A percentile compares a stretch with the other conserved stretches of the same genome.
Conservation (phyloP, 805 yeast genomes). For the Yamadazyma laniorum region DNA sequence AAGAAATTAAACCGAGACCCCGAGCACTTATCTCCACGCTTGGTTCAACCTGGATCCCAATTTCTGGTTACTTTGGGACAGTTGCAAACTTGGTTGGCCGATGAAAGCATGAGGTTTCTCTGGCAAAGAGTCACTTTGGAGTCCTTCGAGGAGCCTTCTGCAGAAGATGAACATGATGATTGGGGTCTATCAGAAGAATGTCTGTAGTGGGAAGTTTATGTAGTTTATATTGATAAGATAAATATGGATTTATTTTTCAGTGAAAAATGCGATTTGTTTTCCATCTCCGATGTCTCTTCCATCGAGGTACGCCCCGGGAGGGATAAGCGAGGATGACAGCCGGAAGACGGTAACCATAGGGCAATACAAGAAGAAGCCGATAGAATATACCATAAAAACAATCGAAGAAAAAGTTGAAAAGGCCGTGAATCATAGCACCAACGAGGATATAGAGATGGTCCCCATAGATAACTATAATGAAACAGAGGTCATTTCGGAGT, state of each 20-base stretch:
- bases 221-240: too few relatives aligned
- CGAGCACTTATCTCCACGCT: neutral
- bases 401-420: slow-evolving; percentile 26
- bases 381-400: slow-evolving; percentile 21
- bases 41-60: slow-evolving; percentile 3
- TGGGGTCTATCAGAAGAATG: too few relatives aligned
- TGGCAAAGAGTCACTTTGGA: slow-evolving; percentile 1
- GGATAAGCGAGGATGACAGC: slow-evolving; percentile 26
- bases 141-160: neutral
- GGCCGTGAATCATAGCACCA: slow-evolving; percentile 15
- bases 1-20: slow-evolving; percentile 1
- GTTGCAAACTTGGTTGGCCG: slow-evolving; percentile 3
- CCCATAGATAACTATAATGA: slow-evolving; percentile 48
- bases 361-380: slow-evolving; percentile 16
- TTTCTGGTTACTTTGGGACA: slow-evolving; percentile 2
- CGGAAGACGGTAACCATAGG: slow-evolving; percentile 27
- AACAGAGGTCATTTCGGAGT: slow-evolving; percentile 43
- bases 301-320: slow-evolving; percentile 38
- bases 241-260: too few relatives aligned
- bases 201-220: too few relatives aligned
- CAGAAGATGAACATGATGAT: neutral
- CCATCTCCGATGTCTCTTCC: slow-evolving; percentile 28
- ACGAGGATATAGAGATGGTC: slow-evolving; percentile 48
- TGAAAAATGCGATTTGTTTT: too few relatives aligned
- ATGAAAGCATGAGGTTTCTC: slow-evolving; percentile 3